Percentiles rank a stretch among this genome's conserved stretches.
Conservation (phyloP, 2,329 filamentous ascomycete genomes). For the Cercospora sp. region DNA sequence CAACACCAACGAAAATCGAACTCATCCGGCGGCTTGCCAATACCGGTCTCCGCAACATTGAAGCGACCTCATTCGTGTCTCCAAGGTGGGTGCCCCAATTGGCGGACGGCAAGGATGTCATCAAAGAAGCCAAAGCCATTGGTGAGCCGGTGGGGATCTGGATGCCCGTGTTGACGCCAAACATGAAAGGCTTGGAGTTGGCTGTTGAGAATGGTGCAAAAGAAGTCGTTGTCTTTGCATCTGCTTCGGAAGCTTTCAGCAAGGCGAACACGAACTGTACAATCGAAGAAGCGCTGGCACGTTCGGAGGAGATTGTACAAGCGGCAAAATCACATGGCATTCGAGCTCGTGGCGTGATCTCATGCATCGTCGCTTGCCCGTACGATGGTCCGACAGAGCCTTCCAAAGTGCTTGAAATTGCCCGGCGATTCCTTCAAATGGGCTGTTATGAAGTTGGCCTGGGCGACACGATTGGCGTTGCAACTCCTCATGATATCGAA, state of each 20-base stretch:
- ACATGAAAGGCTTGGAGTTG: conserved; percentile 54
- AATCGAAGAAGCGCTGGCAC: conserved; percentile 41
- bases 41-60: conserved; percentile 53
- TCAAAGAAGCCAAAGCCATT: conserved; percentile 16
- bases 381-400: conserved; percentile 37
- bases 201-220: conserved; percentile 49
- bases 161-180: conserved; percentile 45
- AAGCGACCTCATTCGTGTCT: conserved; percentile 56
- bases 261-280: conserved; percentile 46
- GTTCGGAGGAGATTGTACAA: conserved; percentile 38
- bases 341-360: conserved; percentile 43
- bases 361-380: conserved; percentile 47
- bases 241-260: conserved; percentile 47
- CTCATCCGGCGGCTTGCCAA: conserved; percentile 50
- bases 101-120: conserved; percentile 30
- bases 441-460: conserved; percentile 36
- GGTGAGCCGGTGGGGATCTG: conserved; percentile 15
- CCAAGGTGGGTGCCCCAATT: conserved; percentile 57
- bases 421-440: conserved; percentile 28
- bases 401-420: conserved; percentile 24
- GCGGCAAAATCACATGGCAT: conserved; percentile 36
- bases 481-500: conserved; percentile 33
- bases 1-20: conserved; percentile 51
- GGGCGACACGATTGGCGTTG: conserved; percentile 34
- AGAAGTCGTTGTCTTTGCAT: conserved; percentile 47